phyloP scores from a whole-genome alignment of 257 asterid species.

The Solanum appendiculatum region DNA sequence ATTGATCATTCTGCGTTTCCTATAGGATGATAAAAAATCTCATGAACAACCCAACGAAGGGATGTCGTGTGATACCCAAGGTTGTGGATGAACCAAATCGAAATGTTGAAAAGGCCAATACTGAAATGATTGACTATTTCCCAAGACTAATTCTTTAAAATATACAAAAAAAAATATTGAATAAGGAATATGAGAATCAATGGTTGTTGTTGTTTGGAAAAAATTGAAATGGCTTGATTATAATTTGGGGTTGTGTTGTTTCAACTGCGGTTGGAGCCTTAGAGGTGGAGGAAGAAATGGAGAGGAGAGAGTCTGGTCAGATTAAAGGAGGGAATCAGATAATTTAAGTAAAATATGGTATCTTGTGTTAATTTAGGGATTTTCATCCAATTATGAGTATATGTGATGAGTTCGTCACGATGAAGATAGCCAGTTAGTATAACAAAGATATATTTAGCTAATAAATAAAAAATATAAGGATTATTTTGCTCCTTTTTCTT shows the following conservation, averaged over 20 bases:
- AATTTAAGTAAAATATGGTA: no score
- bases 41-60: slow-evolving; percentile 30
- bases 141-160: slow-evolving; percentile 20
- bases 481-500: no score
- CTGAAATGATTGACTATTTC: slow-evolving; percentile 33
- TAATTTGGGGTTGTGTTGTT: not conserved
- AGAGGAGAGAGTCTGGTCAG: not conserved
- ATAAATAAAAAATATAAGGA: no score
- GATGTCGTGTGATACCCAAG: slow-evolving; percentile 29
- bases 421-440: no score
- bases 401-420: no score
- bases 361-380: no score
- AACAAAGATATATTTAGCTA: no score
- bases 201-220: not conserved
- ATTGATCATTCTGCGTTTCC: not conserved
- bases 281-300: not conserved
- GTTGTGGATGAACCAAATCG: slow-evolving; percentile 27
- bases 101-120: slow-evolving; percentile 26
- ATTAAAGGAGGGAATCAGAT: not conserved
- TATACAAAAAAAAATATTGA: no score
- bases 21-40: slow-evolving; percentile 53
- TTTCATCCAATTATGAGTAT: no score
- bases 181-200: not conserved
- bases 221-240: not conserved
- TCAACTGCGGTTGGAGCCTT: not conserved